These are phyloP conservation scores for Populus alba DNA, from an alignment of 345 rosid genomes.

Conservation along the genomic window DNA sequence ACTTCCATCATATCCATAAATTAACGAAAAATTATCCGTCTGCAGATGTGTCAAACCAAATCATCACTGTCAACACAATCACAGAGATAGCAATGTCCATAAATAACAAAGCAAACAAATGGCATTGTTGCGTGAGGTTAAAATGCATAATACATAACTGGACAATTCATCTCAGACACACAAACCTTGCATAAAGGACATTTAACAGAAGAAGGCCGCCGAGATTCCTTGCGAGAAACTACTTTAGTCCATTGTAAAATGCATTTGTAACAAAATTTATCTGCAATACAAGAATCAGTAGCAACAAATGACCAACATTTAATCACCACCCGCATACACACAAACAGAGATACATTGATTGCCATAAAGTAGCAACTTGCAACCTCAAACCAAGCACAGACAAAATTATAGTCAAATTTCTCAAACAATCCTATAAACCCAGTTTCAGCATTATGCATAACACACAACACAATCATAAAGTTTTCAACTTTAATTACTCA, in stretches of 20 bases:
- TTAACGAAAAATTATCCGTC: constrained; percentile 64
- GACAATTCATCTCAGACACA: background rate
- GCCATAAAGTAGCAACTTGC: background rate
- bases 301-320: background rate
- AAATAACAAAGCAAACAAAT: background rate
- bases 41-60: constrained; percentile 33
- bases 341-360: background rate
- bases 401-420: background rate
- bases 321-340: background rate
- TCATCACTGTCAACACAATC: constrained; percentile 4
- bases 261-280: constrained; percentile 79
- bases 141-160: background rate
- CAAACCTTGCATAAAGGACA: constrained; percentile 95
- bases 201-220: constrained; percentile 45
- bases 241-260: constrained; percentile 80
- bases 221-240: constrained; percentile 49
- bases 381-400: background rate
- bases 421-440: background rate
- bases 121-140: background rate
- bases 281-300: constrained; percentile 37
- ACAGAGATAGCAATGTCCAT: background rate
- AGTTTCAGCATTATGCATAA: background rate
- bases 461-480: background rate
- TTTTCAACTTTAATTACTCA: background rate
- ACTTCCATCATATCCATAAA: constrained; percentile 61